Evolutionary conservation across 208 protist species (phyloP), one percentile per base, ranked within the genome.

Genomic region (Naegleria fowleri): DNA sequence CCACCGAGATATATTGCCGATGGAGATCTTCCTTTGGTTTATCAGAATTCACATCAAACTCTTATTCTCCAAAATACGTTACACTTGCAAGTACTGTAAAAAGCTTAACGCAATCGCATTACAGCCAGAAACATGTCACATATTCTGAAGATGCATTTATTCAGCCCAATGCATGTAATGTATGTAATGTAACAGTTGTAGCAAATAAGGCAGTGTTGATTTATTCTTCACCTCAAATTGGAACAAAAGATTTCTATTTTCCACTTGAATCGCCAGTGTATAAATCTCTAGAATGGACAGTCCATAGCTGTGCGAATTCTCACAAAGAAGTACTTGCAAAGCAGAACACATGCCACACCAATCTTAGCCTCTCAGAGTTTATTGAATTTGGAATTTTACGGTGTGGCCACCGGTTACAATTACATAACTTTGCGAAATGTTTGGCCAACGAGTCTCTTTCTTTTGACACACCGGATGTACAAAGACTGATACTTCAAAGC

Each of bases 291-390:
- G 39, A 86, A 25, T 86, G 83, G 83, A 9, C 83, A 0, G 36
- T 86, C 9, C 15, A 43, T 43, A 29, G 40, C 41, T 40, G 39
- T 0, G n/a, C 7, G 9, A 16, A 86, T 29, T 25, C 13, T 33
- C 39, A 86, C 39, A 86, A 86, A 43, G 36, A 86, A 86, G 83
- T 86, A 43, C 11, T 86, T 0, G 83, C 83, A 11, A 86, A 86
- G 9, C 29, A 86, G 48, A 22, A 2, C 16, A 13, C 13, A 2
- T 86, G 83, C 25, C 83, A 39, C n/a, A 2, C 15, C 16, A 48
- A 86, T 4, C 15, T 86, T 22, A n/a, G 22, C 16, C 13, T 48
- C 1, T 13, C 83, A 40, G 83, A 86, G 11, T 86, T 48, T 48
- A n/a, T 86, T 19, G 83, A 86, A 33, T 86, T 48, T 86, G 83